Percentiles rank a stretch among this genome's conserved stretches.
phyloP scores from a whole-genome alignment of 768 basidiomycete species.

The Lactifluus piperatus region DNA sequence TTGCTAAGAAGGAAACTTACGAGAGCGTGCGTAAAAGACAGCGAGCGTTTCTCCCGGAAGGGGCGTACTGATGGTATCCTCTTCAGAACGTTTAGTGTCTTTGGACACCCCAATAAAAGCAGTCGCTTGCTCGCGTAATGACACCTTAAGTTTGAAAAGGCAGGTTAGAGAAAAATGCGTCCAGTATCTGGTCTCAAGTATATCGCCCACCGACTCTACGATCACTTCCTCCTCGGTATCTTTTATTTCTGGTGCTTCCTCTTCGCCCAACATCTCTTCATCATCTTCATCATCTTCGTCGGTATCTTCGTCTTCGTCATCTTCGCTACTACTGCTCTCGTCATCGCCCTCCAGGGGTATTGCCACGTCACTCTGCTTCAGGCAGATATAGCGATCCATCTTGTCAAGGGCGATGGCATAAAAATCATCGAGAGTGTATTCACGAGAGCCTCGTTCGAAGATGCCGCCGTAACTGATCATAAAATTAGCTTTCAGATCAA shows the following conservation, averaged over 20 bases:
- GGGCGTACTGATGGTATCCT: slow-evolving; percentile 72
- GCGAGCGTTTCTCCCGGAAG: slow-evolving; percentile 79
- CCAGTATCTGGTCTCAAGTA: not conserved
- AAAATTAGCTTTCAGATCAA: not conserved
- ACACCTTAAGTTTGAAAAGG: slow-evolving; percentile 23
- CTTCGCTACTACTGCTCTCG: slow-evolving; percentile 54
- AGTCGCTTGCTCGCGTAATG: slow-evolving; percentile 36
- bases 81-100: slow-evolving; percentile 48
- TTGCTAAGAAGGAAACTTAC: slow-evolving; percentile 34
- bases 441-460: slow-evolving; percentile 69
- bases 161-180: not conserved
- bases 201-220: slow-evolving; percentile 19
- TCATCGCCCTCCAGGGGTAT: slow-evolving; percentile 55
- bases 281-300: slow-evolving; percentile 29
- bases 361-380: slow-evolving; percentile 56
- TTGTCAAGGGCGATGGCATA: slow-evolving; percentile 75
- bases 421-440: slow-evolving; percentile 89
- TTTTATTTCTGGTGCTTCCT: slow-evolving; percentile 21
- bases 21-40: slow-evolving; percentile 73
- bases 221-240: slow-evolving; percentile 22
- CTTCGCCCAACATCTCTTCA: slow-evolving; percentile 27
- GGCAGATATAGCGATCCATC: slow-evolving; percentile 65
- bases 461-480: slow-evolving; percentile 77
- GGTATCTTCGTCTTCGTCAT: slow-evolving; percentile 47
- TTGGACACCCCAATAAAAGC: slow-evolving; percentile 59